Evolutionary conservation across 495 filamentous ascomycete species (phyloP), one percentile per base, ranked within the genome.

Genomic region (Entonaema liquescens): DNA sequence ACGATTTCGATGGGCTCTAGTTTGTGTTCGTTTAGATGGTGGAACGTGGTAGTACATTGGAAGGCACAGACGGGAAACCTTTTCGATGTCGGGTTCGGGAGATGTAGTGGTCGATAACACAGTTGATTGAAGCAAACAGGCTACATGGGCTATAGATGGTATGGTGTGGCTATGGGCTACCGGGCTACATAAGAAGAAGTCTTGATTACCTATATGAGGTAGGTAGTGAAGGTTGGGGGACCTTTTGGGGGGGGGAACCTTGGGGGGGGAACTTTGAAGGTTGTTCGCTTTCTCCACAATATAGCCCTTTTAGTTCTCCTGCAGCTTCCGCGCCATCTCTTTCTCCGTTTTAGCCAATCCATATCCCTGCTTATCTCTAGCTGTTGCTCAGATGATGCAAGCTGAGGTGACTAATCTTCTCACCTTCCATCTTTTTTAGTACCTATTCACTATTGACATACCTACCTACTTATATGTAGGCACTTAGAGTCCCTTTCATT

Each of bases 11-110:
- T 64, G 59, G 53, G 53, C 21, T 74, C 54, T 62, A 55, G 67
- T 64, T 54, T 33, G 50, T 42, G 21, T 64, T 62, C 36, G 23
- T 50, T 58, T 60, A 29, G 59, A 63, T 64, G 47, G 67, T 63
- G 71, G 55, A 61, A 67, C 71, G 71, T 74, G 71, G 67, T 66
- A 63, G 67, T 64, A 74, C 71, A 74, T 74, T 56, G 40, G 67
- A 62, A 67, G 23, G 58, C 21, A 52, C 49, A 58, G 33, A n/a
- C 26, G 38, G 31, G 26, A 47, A 65, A 54, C 49, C 40, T 56
- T 50, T 52, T 62, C 57, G 44, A 60, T 65, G 54, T 26, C 21
- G 52, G 54, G 25, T 52, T 67, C 59, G 49, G 55, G 5, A 25
- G 61, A 55, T 25, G 54, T n/a, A 63, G 58, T n/a, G 54, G 58